Base-by-base conservation (phyloP, 176 grass and related monocot species). In the Cenchrus fungigraminus region DNA sequence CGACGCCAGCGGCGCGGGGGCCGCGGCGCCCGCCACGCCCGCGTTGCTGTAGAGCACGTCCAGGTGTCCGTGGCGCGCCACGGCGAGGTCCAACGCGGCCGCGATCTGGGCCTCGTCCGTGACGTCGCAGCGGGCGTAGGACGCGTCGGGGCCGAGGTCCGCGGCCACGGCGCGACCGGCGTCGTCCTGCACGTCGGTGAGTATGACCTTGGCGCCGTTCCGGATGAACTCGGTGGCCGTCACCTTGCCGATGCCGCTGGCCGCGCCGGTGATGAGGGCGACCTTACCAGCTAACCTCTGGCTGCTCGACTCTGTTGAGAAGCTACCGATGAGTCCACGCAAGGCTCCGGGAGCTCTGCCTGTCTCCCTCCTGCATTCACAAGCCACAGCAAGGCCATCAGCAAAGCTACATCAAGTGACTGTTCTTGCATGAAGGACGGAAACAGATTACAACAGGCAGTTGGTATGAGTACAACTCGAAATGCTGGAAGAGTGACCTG, bases 161-260 rank as follows among this genome's bases (percentile, higher is more conserved):
- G 78, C 71, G 11, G 83, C 88, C 4, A 78, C 71, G 20, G 71
- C 70, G 29, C 69, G 57, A 32, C 83, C 88, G 20, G 13, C 53
- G 68, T 66, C 83, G 71, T 90, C 88, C 13, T 90, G 83, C 65
- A 90, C 85, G 79, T 90, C 88, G 20, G 83, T 71, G 47, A 90
- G 68, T 11, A 89, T 20, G 1, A 89, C 87, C 66, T 12, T 80
- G 75, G 87, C 87, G 47, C 82, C 87, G 58, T 84, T 32, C 4
- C 80, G 34, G 44, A 82, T 49, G 75, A 89, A 89, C 47, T 84
- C 80, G 14, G 55, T 43, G 0, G 87, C 81, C 1, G 87, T 51
- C 45, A 76, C 81, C 76, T 75, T 77, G 58, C 87, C 87, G 47
- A 89, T 84, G 68, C 87, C 87, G 58, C 87, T 84, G 11, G 87